A percentile compares a stretch with the other conserved stretches of the same genome.
phyloP scores from a whole-genome alignment of 2,329 filamentous ascomycete species.

The Uncinocarpus reesii region DNA sequence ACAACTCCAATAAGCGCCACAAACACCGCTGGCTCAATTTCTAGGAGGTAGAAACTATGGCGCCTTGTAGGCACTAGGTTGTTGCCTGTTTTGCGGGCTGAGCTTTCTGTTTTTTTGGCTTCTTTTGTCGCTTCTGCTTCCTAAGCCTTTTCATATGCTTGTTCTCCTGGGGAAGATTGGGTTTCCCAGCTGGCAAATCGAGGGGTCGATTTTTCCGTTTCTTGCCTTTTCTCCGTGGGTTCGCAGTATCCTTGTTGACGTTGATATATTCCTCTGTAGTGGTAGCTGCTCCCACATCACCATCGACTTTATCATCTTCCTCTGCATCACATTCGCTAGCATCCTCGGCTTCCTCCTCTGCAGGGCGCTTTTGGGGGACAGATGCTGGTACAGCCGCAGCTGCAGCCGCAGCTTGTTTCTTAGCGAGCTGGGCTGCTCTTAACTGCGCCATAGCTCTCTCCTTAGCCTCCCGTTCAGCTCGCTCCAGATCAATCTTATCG shows the following conservation, averaged over 20 bases:
- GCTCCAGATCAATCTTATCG: slow-evolving; percentile 42
- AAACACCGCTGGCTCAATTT: no score
- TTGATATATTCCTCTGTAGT: slow-evolving; percentile 15
- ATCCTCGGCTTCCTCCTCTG: slow-evolving; percentile 16
- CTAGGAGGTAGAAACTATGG: no score
- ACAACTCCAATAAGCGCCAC: no score
- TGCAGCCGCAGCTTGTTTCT: slow-evolving; percentile 23
- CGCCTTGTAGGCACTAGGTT: not conserved
- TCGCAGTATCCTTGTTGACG: slow-evolving; percentile 31
- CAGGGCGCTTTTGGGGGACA: slow-evolving; percentile 17
- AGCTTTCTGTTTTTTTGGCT: slow-evolving; percentile 1
- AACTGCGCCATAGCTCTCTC: slow-evolving; percentile 42
- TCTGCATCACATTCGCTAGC: slow-evolving; percentile 24
- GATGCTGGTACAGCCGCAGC: slow-evolving; percentile 5
- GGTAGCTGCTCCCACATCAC: slow-evolving; percentile 18
- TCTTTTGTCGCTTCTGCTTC: not conserved
- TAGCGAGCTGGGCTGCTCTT: slow-evolving; percentile 38
- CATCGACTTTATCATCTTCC: slow-evolving; percentile 24
- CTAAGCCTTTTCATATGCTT: not conserved
- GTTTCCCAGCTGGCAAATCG: not conserved
- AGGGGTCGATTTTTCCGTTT: not conserved
- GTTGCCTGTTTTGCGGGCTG: not conserved
- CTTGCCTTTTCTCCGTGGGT: slow-evolving; percentile 18
- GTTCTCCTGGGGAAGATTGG: not conserved
- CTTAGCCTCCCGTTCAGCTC: slow-evolving; percentile 42